phyloP scores from a whole-genome alignment of 495 filamentous ascomycete species.

The Penicillium arizonense region DNA sequence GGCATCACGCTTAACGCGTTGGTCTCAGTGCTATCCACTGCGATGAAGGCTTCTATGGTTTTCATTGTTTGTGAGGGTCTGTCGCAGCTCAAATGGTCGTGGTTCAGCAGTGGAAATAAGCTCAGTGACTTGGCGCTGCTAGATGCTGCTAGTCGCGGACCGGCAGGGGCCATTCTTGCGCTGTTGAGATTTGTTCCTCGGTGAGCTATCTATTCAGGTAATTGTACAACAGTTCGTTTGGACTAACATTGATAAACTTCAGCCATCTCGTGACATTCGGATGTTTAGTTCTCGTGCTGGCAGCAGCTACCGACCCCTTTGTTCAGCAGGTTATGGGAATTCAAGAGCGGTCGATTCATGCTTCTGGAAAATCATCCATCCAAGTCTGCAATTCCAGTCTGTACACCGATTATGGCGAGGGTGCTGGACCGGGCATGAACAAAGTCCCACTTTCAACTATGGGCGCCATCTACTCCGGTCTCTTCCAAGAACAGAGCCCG shows the following conservation, averaged over 20 bases:
- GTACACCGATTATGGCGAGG: conserved; percentile 27
- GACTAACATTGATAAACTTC: background rate
- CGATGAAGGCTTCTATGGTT: conserved; percentile 42
- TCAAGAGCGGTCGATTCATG: conserved; percentile 20
- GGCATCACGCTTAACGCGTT: conserved; percentile 48
- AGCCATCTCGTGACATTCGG: conserved; percentile 42
- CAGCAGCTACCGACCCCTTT: conserved; percentile 42
- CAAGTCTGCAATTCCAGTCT: conserved; percentile 24
- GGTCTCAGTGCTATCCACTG: conserved; percentile 41
- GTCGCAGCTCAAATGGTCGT: conserved; percentile 50
- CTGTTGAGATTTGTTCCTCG: conserved; percentile 26
- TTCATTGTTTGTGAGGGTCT: conserved; percentile 39
- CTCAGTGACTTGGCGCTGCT: conserved; percentile 41
- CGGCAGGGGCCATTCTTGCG: conserved; percentile 32
- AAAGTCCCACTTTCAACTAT: conserved; percentile 28
- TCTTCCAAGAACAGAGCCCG: conserved; percentile 20
- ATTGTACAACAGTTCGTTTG: background rate
- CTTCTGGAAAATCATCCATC: conserved; percentile 15
- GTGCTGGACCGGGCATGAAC: conserved; percentile 28
- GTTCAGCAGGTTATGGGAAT: conserved; percentile 42
- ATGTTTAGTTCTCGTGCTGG: conserved; percentile 36
- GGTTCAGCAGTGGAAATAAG: conserved; percentile 38
- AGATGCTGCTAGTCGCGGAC: conserved; percentile 43
- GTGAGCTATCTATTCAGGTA: conserved; percentile 8
- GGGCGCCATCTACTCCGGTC: conserved; percentile 39